Base-by-base conservation (phyloP, 768 basidiomycete species). In the Boletus sp. region DNA sequence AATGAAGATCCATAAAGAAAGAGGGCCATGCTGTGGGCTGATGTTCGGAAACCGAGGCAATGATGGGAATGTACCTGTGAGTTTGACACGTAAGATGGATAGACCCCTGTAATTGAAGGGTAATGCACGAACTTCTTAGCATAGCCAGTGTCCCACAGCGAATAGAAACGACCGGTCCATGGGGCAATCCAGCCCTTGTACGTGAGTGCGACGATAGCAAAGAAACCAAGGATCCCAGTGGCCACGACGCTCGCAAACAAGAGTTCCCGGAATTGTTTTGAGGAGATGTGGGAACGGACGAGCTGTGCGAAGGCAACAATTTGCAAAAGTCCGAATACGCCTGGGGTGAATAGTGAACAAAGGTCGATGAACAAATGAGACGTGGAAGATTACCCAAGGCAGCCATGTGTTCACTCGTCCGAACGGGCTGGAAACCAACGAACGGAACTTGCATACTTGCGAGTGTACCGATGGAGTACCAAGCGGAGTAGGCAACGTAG, bases 141-240 rank as follows among this genome's bases (percentile, higher is more conserved):
- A 66, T 99, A 99, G 32, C 93, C 96, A 0, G 96, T 98, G 71
- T 99, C 97, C 97, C 97, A 99, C 2, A 99, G 78, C 0, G 94
- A 97, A 73, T 99, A 99, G 81, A 99, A 98, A 53, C 97, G 88
- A 37, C 97, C 97, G n/a, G 96, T 98, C 95, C 97, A 99, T 0
- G 96, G 96, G 5, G 96, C 95, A 62, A 99, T 98, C 83, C 85
- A 90, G 19, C 95, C 96, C 55, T 86, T 89, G 74, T 91, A 90
- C 0, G 96, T 98, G 58, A 98, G 80, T 45, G 81, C 82, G 41
- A 84, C 83, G 53, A 98, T 84, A 0, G 81, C 89, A 5, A 77
- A 71, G 50, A 85, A 79, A 37, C 92, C 93, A 27, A 93, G 72
- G 2, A 88, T 40, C 57, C 91, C 92, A 21, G 82, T 78, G 7